Evolutionary conservation across 2,329 filamentous ascomycete species (phyloP), one percentile per base, ranked within the genome.

Genomic region (Sclerotinia trifoliorum): DNA sequence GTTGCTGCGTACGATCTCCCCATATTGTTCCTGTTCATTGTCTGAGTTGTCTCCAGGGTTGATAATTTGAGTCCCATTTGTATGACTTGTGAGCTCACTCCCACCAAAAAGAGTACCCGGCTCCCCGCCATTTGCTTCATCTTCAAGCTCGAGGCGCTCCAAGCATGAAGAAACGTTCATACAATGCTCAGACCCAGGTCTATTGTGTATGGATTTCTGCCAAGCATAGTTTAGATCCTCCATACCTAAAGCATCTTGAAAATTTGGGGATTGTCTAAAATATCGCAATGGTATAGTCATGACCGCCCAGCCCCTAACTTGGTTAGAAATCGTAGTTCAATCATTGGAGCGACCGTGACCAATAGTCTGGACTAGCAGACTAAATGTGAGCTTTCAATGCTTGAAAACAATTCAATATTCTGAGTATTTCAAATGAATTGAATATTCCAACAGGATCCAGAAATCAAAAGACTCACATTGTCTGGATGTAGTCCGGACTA

Each of bases 221-320:
- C 46, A 62, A n/a, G 44, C 49, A 39, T 11, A 19, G 5, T 58
- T 51, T 19, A 65, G n/a, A 54, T 66, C 32, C 13, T 51, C 21
- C 48, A 49, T 51, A 8, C 66, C 67, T n/a, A 69, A 58, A 54
- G 68, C 60, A 39, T 71, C 70, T 67, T 70, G 64, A 66, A 68
- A 58, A 60, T 46, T 65, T 7, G 57, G 69, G 17, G 62, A 35
- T 4, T 5, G 62, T 64, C 70, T 73, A 55, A 76, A 75, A 51
- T 67, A 69, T 11, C 54, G 42, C n/a, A 69, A 44, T 24, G 72
- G 74, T 39, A 77, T 65, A 39, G 71, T 68, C 15, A 76, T 29
- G 21, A 76, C 70, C 3, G 74, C 75, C 76, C 75, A 77, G 13
- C 74, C 74, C 71, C 71, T 75, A 44, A 19, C 1, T 3, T 51